Base-by-base conservation (phyloP, 805 yeast species). In the Priceomyces haplophilus region DNA sequence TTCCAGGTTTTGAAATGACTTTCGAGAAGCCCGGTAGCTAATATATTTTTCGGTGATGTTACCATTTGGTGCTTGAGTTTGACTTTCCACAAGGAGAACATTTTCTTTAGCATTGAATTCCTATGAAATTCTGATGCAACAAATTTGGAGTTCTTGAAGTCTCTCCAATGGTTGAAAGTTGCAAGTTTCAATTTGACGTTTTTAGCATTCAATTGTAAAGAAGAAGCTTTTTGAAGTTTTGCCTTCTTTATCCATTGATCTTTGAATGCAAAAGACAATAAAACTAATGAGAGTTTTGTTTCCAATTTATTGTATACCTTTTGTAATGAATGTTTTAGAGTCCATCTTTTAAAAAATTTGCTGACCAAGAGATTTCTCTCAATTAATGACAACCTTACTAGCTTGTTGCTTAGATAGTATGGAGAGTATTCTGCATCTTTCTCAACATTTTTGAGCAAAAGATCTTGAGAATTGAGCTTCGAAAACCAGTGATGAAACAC, bases 261-360 rank as follows among this genome's bases (percentile, higher is more conserved):
- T 8, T 34, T 40, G 13, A 58, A 46, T 7, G 48, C 25, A 17
- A 46, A 44, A 10, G 19, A 21, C 7, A 45, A 20, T 3, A 59
- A 32, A 4, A 19, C 16, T 6, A 7, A 15, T 29, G 51, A 37
- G 16, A 41, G 47, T n/a, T 21, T 32, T 8, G 7, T 11, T 30
- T 34, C 40, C 3, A 44, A 45, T 29, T 43, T 20, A 4, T 41
- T 33, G 3, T 38, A 17, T 12, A 20, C 29, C 11, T 4, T 18
- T 12, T 40, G 34, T 13, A 50, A 33, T 15, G 15, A 4, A 21
- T 19, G 19, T 3, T 27, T 15, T 4, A 37, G 25, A n/a, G 31
- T 34, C 64, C 65, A 61, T 1, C 20, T 35, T 1, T 37, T 19
- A 24, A 62, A 51, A 23, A 35, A 48, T 23, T 45, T 50, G 8